Evolutionary conservation across 2,329 filamentous ascomycete species (phyloP).

Genomic region (Cytospora schulzeri): DNA sequence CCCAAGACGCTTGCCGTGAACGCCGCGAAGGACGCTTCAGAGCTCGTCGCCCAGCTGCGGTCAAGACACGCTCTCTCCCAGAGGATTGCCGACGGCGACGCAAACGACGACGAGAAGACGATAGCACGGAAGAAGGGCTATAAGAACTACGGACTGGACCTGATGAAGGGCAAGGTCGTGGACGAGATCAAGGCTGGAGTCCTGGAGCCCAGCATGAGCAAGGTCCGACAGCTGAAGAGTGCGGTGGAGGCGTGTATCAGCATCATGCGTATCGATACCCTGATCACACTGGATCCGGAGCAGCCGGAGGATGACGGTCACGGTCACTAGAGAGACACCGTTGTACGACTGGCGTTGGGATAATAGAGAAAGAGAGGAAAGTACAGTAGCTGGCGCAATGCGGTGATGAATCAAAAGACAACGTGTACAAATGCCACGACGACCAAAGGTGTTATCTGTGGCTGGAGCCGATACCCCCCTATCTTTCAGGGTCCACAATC

Average conservation of each 20-base stretch:
- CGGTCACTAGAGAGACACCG: constrained; percentile 63
- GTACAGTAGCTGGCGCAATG: constrained; percentile 14
- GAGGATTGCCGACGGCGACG: constrained; percentile 83
- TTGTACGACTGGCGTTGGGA: constrained; percentile 10
- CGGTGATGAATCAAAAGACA: constrained; percentile 7
- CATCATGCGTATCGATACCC: constrained; percentile 98
- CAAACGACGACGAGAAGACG: constrained; percentile 82
- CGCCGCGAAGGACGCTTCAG: constrained; percentile 92
- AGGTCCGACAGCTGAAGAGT: constrained; percentile 96
- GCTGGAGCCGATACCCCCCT: not conserved
- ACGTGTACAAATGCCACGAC: constrained; percentile 11
- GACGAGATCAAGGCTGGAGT: constrained; percentile 95
- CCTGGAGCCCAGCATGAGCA: constrained; percentile 96
- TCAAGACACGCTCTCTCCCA: constrained; percentile 93
- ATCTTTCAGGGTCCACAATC: constrained; percentile 6
- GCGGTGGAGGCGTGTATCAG: constrained; percentile 98
- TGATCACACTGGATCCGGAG: constrained; percentile 97
- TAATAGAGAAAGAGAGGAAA: constrained; percentile 16
- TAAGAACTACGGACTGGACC: constrained; percentile 96
- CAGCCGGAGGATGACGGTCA: constrained; percentile 81
- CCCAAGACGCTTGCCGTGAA: constrained; percentile 97
- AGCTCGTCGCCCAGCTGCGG: constrained; percentile 92
- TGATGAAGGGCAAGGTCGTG: constrained; percentile 84
- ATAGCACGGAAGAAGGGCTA: constrained; percentile 94
- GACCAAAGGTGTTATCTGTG: constrained; percentile 13